Evolutionary conservation across 495 filamentous ascomycete species (phyloP), one percentile per base, ranked within the genome.

Genomic region (Xylaria longipes): DNA sequence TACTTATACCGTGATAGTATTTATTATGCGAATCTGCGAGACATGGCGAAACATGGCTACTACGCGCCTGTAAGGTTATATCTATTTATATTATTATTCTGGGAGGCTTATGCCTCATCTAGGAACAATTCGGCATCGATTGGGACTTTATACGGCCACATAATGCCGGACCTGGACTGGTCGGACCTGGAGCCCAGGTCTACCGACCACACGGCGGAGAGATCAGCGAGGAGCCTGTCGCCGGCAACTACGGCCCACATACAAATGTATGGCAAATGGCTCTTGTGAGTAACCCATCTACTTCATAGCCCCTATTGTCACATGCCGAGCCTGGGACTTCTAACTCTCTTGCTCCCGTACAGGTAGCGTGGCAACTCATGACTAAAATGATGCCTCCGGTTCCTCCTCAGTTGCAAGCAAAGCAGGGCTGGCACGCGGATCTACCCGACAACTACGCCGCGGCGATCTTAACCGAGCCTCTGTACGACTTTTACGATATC

Each of bases 301-400:
- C 41, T 39, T 1, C 7, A 8, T 39, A 39, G 37, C 12, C n/a
- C 5, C 45, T 46, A 46, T 54, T 14, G 22, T 12, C 22, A 25
- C 5, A 14, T 29, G 0, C 50, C 22, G 3, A 25, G 22, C 50
- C 22, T 15, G 8, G 50, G 25, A 11, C 50, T 29, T 29, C n/a
- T 25, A 54, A 54, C 33, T 27, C 45, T 39, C 2, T 41, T 0
- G 1, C 20, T 48, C 48, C 12, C 27, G 4, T 29, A 62, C 31
- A 78, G 74, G 45, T 48, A 39, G 65, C 69, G 48, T 74, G 74
- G 72, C 70, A 74, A 37, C 27, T 73, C 25, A 75, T 76, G 54
- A 76, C 74, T 1, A 37, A 63, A 12, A 20, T 60, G 8, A 0
- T 31, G 2, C n/a, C 27, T 9, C 73, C 75, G 7, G 9, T 29